Evolutionary conservation across 164 flowering plant species (phyloP).

Genomic region (Stephania yunnanensis): DNA sequence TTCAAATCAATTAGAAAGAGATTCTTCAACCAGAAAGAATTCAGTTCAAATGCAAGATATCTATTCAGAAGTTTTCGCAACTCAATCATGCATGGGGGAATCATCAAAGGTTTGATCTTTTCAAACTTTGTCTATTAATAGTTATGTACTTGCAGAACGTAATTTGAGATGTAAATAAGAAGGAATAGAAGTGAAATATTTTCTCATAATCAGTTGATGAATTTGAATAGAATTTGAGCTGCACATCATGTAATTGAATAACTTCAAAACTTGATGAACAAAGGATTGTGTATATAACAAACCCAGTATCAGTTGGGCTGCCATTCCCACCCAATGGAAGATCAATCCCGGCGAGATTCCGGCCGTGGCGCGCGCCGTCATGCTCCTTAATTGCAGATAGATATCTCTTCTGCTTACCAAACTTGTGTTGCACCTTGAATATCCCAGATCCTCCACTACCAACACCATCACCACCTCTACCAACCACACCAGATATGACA

Average conservation of each 20-base stretch:
- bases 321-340: constrained; percentile 63
- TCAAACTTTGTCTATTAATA: too few relatives aligned
- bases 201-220: too few relatives aligned
- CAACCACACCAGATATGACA: neutral
- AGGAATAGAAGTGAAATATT: neutral
- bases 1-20: too few relatives aligned
- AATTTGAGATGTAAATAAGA: neutral
- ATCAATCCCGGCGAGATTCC: constrained; percentile 22
- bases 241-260: too few relatives aligned
- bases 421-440: neutral
- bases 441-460: neutral
- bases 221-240: too few relatives aligned
- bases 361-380: neutral
- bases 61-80: too few relatives aligned
- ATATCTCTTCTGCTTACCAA: neutral
- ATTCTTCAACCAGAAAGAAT: too few relatives aligned
- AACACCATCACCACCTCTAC: neutral
- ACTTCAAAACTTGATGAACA: too few relatives aligned
- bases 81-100: too few relatives aligned
- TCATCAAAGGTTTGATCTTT: too few relatives aligned
- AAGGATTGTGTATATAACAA: neutral
- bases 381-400: neutral
- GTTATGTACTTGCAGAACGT: too few relatives aligned
- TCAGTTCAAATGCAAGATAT: too few relatives aligned
- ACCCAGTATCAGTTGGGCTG: constrained; percentile 61